Evolutionary conservation across 139 green algal genomes (phyloP).

Genomic region (Chlorella sorokiniana): DNA sequence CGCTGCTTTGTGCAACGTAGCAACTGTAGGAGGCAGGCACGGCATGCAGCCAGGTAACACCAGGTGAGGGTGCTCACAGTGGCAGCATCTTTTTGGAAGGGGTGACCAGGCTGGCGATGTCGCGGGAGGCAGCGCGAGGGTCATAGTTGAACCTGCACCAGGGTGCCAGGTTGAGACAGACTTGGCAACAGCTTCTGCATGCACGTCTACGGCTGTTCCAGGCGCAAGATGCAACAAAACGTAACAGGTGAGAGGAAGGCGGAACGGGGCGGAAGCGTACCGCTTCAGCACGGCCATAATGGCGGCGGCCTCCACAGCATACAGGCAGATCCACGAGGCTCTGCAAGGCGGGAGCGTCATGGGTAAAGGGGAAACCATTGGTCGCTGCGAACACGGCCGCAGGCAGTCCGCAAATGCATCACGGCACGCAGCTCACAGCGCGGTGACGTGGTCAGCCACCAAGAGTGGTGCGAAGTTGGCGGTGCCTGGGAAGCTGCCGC

Average conservation of each 20-base stretch:
- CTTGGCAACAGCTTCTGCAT: not conserved
- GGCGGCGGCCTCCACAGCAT: constrained; percentile 64
- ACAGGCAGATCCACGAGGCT: constrained; percentile 62
- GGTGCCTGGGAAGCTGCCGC: constrained; percentile 1
- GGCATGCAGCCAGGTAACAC: not conserved
- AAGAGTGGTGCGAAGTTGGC: constrained; percentile 18
- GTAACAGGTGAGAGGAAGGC: not conserved
- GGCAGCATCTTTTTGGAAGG: constrained; percentile 74
- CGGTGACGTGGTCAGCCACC: constrained; percentile 62
- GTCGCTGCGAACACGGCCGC: not conserved
- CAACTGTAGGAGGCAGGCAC: not conserved
- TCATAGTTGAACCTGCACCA: constrained; percentile 20
- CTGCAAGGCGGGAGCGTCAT: constrained; percentile 34
- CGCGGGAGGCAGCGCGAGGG: not conserved
- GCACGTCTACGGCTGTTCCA: too few relatives aligned
- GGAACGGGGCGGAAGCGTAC: not conserved
- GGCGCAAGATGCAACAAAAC: constrained; percentile 21
- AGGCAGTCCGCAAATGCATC: not conserved
- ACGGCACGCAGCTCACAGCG: constrained; percentile 44
- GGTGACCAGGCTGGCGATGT: constrained; percentile 46
- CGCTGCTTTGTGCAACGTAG: too few relatives aligned
- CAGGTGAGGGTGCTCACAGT: not conserved
- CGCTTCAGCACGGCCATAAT: constrained; percentile 60
- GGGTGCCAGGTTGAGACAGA: not conserved
- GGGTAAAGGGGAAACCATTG: not conserved